Base-by-base conservation (phyloP, 331 rosid genomes). In the Pyracantha coccinea region DNA sequence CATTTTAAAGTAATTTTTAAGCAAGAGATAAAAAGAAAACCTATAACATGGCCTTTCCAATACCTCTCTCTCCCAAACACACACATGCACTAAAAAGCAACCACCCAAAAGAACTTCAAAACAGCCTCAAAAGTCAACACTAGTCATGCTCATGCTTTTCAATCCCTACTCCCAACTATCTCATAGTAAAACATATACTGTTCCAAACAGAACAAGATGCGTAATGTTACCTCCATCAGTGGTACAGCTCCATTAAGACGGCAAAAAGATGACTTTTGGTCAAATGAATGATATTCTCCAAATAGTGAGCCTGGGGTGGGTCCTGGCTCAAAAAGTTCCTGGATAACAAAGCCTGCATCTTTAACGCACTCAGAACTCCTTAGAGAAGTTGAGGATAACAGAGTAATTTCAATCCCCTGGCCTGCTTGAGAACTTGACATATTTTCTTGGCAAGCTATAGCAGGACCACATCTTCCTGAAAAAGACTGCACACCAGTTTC, bases 321-420 rank as follows among this genome's bases (percentile, higher is more conserved):
- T 62, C 92, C 96, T 20, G 93, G 83, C 65, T 88, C 91, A 54
- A 91, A 84, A 75, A 93, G 85, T 21, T 93, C 96, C 84, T 87
- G 90, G 69, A 87, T 91, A 83, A 93, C 97, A 89, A 86, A 83
- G 75, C 95, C 90, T 67, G 93, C 75, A 68, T 84, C 86, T 55
- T 83, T 84, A 8, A 85, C 75, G 47, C 89, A 84, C 60, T 82
- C 93, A 69, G 90, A 87, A 78, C 66, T 67, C 71, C 70, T 87
- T 64, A 81, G 57, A 21, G 97, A 72, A 12, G 94, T 83, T 78
- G 92, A 88, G 8, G 97, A 78, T 85, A 91, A 85, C 28, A 91
- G 83, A 66, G 96, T 93, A 33, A 91, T 88, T 79, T 90, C 96
- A 70, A 93, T 90, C 73, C 94, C 88, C 70, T 82, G 82, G 74